phyloP scores from a whole-genome alignment of 1,284 basidiomycete species.

The Apiotrichum mycotoxinovorans region DNA sequence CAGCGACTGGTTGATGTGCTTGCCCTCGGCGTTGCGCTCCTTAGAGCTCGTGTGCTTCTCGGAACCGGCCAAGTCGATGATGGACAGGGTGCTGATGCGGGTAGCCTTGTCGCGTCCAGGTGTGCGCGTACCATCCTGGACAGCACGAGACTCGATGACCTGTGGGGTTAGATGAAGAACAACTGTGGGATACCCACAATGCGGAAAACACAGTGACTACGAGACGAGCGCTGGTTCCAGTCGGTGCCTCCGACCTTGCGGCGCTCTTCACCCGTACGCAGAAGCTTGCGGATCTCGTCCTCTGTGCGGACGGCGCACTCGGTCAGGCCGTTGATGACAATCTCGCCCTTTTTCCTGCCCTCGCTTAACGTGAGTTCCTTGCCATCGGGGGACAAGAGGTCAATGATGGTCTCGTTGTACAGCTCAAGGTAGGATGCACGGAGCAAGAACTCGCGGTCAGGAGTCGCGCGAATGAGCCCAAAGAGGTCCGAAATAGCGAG shows the following conservation, averaged over 20 bases:
- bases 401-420: conserved; percentile 91
- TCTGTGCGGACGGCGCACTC: conserved; percentile 76
- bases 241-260: conserved; percentile 90
- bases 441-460: conserved; percentile 77
- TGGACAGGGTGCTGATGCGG: conserved; percentile 64
- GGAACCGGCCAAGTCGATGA: conserved; percentile 83
- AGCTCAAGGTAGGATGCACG: conserved; percentile 94
- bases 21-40: conserved; percentile 84
- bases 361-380: conserved; percentile 46
- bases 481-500: conserved; percentile 67
- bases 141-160: conserved; percentile 25
- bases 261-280: conserved; percentile 80
- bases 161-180: neutral
- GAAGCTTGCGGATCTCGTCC: conserved; percentile 76
- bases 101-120: conserved; percentile 41
- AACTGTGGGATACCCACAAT: conserved; percentile 56
- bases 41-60: conserved; percentile 93
- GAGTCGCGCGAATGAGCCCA: conserved; percentile 49
- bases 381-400: conserved; percentile 42
- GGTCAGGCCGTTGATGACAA: conserved; percentile 49
- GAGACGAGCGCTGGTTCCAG: conserved; percentile 91
- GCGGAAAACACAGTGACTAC: conserved; percentile 89
- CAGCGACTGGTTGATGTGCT: conserved; percentile 66
- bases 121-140: conserved; percentile 13
- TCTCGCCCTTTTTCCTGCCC: conserved; percentile 49